These are phyloP conservation scores for Oxytropis ochrocephala DNA, from an alignment of 306 rosid species.

Conservation along the genomic window DNA sequence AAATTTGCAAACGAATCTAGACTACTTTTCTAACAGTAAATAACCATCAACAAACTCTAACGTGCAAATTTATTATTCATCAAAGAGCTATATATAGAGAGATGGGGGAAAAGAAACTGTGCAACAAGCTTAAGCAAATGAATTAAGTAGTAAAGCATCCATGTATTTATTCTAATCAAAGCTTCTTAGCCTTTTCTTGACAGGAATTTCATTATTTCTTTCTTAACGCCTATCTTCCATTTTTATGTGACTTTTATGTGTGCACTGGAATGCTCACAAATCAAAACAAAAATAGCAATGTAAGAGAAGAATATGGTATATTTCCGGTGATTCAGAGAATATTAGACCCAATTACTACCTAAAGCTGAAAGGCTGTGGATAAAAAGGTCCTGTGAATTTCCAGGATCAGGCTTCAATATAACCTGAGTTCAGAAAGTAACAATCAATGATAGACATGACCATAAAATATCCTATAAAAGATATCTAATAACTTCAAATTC, in stretches of 20 bases:
- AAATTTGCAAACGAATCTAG: too few species aligned
- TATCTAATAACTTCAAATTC: conserved; percentile 6
- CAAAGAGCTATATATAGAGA: background rate
- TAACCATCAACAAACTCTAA: too few species aligned
- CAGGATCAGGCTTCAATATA: conserved; percentile 98
- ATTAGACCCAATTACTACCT: conserved; percentile 43
- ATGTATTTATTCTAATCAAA: background rate
- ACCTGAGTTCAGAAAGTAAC: conserved; percentile 50
- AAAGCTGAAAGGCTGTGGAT: conserved; percentile 82
- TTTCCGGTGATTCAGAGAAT: conserved; percentile 12
- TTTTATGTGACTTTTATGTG: background rate
- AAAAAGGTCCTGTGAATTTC: conserved; percentile 94
- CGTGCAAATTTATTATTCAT: too few species aligned
- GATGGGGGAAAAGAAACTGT: background rate
- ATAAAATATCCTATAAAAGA: background rate
- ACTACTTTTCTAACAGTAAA: too few species aligned
- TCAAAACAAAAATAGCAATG: conserved; percentile 5
- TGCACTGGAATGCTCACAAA: conserved; percentile 1
- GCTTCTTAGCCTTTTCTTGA: background rate
- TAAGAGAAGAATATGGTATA: background rate
- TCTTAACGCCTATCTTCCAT: background rate
- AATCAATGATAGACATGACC: background rate
- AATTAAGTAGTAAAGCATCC: background rate
- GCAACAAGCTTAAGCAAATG: background rate
- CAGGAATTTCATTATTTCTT: conserved; percentile 2